Evolutionary conservation across 257 asterid genomes (phyloP).

Genomic region (Perilla frutescens): DNA sequence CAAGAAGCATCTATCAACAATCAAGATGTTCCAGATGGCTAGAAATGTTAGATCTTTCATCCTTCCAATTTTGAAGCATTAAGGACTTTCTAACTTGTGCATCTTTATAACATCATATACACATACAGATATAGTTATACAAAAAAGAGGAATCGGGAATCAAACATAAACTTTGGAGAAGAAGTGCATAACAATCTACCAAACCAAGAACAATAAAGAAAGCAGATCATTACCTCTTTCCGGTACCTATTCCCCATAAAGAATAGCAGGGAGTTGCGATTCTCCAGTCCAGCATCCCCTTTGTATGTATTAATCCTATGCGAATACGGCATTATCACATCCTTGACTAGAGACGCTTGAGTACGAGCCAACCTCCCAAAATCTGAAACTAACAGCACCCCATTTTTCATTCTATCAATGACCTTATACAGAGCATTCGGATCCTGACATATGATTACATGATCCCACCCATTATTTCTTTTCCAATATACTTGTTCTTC

Average conservation of each 20-base stretch:
- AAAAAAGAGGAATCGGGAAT: too few relatives aligned
- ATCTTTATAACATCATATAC: neutral
- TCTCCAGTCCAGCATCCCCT: slow-evolving; percentile 76
- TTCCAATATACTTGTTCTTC: slow-evolving; percentile 85
- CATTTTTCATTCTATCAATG: slow-evolving; percentile 83
- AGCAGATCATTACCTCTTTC: slow-evolving; percentile 72
- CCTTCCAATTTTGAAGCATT: neutral
- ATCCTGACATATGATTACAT: slow-evolving; percentile 94
- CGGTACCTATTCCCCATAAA: slow-evolving; percentile 97
- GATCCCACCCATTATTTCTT: slow-evolving; percentile 97
- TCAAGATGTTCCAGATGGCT: neutral
- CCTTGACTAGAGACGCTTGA: slow-evolving; percentile 95
- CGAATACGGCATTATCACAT: slow-evolving; percentile 86
- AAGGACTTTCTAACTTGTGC: neutral
- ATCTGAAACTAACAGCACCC: slow-evolving; percentile 91
- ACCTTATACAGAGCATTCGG: slow-evolving; percentile 95
- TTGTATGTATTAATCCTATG: slow-evolving; percentile 84
- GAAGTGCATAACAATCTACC: slow-evolving; percentile 20
- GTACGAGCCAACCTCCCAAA: slow-evolving; percentile 84
- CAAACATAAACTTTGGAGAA: slow-evolving; percentile 6
- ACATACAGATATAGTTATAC: neutral
- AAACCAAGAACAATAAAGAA: slow-evolving; percentile 8
- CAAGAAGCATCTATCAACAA: slow-evolving; percentile 20
- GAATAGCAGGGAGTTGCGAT: slow-evolving; percentile 81
- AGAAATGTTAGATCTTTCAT: neutral